Evolutionary conservation across 169 alveolate genomes (phyloP).

Genomic region (Plasmodium billcollinsi): DNA sequence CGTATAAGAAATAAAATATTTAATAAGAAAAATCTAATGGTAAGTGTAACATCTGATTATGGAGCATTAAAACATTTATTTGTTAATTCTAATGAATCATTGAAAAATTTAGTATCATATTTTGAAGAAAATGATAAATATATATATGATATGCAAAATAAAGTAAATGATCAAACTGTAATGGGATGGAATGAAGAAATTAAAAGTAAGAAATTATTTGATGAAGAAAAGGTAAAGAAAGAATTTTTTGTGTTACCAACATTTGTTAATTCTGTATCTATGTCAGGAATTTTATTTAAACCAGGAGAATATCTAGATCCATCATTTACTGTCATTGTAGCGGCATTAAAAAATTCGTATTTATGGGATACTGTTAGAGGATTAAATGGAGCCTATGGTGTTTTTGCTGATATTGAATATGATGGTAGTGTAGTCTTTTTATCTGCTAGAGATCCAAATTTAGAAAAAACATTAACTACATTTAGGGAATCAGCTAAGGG

Average conservation of each 20-base stretch:
- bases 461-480: conserved; percentile 66
- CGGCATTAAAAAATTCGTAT: conserved; percentile 78
- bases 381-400: conserved; percentile 86
- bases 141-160: neutral
- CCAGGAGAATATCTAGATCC: conserved; percentile 80
- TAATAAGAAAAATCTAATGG: conserved; percentile 68
- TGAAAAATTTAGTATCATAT: conserved; percentile 34
- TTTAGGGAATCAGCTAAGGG: conserved; percentile 74
- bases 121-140: conserved; percentile 34
- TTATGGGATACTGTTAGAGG: conserved; percentile 85
- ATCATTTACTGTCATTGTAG: conserved; percentile 79
- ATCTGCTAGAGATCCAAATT: conserved; percentile 75
- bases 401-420: conserved; percentile 75
- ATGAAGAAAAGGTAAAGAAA: conserved; percentile 23
- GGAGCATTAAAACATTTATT: conserved; percentile 76
- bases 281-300: conserved; percentile 84
- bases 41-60: conserved; percentile 79
- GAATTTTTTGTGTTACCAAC: conserved; percentile 81
- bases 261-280: conserved; percentile 83
- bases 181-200: conserved; percentile 74
- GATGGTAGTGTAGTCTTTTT: conserved; percentile 59
- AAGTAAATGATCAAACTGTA: neutral
- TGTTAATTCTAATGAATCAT: conserved; percentile 45
- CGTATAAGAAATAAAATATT: conserved; percentile 80
- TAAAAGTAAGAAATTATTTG: conserved; percentile 35